These are phyloP conservation scores for Bonia amplexicaulis DNA, from an alignment of 176 grass and related monocot species.

Conservation along the genomic window DNA sequence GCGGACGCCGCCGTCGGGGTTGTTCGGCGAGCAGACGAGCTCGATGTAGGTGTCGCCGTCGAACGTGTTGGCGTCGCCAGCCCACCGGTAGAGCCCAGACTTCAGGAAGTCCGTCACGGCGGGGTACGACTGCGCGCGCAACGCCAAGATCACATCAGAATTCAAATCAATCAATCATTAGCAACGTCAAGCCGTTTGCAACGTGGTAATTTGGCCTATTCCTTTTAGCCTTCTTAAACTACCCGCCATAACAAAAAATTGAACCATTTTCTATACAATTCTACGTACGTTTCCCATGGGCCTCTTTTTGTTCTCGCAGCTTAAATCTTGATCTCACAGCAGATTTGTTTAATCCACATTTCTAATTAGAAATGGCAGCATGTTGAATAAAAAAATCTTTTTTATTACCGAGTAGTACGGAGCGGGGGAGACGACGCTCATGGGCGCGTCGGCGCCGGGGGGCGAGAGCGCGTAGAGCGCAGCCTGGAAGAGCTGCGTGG, in stretches of 20 bases:
- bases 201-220: no score
- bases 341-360: not conserved
- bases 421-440: slow-evolving; percentile 46
- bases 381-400: no score
- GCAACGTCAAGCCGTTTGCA: not conserved
- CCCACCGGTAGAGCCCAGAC: slow-evolving; percentile 57
- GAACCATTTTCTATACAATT: no score
- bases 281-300: no score
- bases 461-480: slow-evolving; percentile 57
- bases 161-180: not conserved
- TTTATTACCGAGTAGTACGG: slow-evolving; percentile 68
- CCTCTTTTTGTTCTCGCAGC: no score
- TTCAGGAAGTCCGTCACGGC: slow-evolving; percentile 48
- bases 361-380: not conserved
- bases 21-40: slow-evolving; percentile 70
- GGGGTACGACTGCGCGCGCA: slow-evolving; percentile 46
- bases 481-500: slow-evolving; percentile 81
- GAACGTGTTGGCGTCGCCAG: slow-evolving; percentile 49
- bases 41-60: slow-evolving; percentile 55
- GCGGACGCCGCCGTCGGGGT: slow-evolving; percentile 58
- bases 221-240: no score
- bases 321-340: no score
- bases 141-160: not conserved
- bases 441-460: slow-evolving; percentile 4
- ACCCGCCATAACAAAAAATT: no score